These are phyloP conservation scores for Penicillium sp. DNA, from an alignment of 2,329 filamentous ascomycete species.

Conservation along the genomic window DNA sequence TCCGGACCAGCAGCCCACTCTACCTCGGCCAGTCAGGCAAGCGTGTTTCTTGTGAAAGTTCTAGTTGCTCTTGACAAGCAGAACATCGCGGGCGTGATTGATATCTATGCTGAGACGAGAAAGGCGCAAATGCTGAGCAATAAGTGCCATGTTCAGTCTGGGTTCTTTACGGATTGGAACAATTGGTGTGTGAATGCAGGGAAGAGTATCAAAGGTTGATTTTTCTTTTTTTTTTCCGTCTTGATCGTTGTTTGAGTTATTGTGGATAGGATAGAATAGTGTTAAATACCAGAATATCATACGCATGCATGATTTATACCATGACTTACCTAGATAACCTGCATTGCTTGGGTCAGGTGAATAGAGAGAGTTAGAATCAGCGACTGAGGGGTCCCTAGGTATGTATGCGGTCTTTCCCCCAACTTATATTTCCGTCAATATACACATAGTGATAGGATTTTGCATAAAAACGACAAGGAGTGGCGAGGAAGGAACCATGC, in stretches of 20 bases:
- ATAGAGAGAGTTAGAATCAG: too few species aligned
- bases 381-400: too few species aligned
- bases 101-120: constrained; percentile 62
- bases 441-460: too few species aligned
- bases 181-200: constrained; percentile 61
- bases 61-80: constrained; percentile 46
- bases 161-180: constrained; percentile 68
- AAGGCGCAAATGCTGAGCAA: constrained; percentile 56
- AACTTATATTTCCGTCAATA: too few species aligned
- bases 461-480: too few species aligned
- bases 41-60: constrained; percentile 42
- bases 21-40: constrained; percentile 64
- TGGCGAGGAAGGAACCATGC: too few species aligned
- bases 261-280: neutral
- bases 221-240: neutral
- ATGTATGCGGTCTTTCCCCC: too few species aligned
- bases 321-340: too few species aligned
- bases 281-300: neutral
- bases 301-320: neutral
- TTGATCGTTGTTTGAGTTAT: neutral
- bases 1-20: constrained; percentile 64
- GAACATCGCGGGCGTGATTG: constrained; percentile 54
- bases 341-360: too few species aligned
- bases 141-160: constrained; percentile 57
- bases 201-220: constrained; percentile 37